These are phyloP conservation scores for Xerocomus potaroensis DNA, from an alignment of 768 basidiomycete genomes.

Conservation along the genomic window DNA sequence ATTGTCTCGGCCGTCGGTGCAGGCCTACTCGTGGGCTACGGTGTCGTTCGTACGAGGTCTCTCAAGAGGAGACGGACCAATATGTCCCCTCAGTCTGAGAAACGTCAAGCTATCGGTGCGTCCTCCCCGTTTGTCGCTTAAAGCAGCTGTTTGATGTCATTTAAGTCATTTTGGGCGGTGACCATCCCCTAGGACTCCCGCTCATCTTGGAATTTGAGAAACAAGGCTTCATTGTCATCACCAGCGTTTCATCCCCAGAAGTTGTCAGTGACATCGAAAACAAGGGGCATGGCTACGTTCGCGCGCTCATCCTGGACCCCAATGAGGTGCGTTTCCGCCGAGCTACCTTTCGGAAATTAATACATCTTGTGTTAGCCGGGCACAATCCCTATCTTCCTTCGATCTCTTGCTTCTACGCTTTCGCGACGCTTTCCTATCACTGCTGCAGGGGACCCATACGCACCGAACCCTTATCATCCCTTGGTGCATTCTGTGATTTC, in stretches of 20 bases:
- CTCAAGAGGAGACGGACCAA: constrained; percentile 22
- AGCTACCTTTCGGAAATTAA: not conserved
- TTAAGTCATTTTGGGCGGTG: constrained; percentile 78
- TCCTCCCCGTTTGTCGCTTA: constrained; percentile 4
- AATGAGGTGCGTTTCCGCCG: constrained; percentile 48
- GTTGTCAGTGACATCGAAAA: constrained; percentile 63
- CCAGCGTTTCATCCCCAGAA: constrained; percentile 68
- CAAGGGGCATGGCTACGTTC: constrained; percentile 68
- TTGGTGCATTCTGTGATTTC: constrained; percentile 79
- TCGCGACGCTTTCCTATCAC: constrained; percentile 80
- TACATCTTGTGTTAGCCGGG: constrained; percentile 47
- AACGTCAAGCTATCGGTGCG: constrained; percentile 45
- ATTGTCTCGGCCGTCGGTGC: constrained; percentile 56
- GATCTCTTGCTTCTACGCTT: constrained; percentile 74
- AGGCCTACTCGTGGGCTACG: constrained; percentile 59
- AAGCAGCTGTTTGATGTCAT: constrained; percentile 1
- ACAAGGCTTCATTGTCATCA: constrained; percentile 79
- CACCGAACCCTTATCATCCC: constrained; percentile 57
- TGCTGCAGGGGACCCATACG: constrained; percentile 76
- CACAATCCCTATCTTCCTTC: constrained; percentile 70
- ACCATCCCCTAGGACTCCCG: constrained; percentile 65
- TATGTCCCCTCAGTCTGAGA: constrained; percentile 31
- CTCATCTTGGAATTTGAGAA: constrained; percentile 70
- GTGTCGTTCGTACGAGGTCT: constrained; percentile 21
- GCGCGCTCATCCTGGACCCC: constrained; percentile 78